These are phyloP conservation scores for Fusarium mexicanum DNA, from an alignment of 2,329 filamentous ascomycete genomes.

Conservation along the genomic window DNA sequence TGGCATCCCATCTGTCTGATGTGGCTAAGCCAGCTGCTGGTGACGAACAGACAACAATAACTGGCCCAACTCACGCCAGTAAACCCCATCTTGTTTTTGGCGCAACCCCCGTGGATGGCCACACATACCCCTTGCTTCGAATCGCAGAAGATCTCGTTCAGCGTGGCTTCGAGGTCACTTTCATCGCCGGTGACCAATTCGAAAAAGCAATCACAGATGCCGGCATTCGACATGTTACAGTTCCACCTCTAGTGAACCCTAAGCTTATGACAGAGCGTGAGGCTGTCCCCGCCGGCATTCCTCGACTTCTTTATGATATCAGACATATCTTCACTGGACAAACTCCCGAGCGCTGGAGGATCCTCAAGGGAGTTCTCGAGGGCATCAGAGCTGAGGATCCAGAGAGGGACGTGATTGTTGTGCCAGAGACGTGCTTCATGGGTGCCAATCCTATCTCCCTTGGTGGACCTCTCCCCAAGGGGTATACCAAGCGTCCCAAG, in stretches of 20 bases:
- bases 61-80: not conserved
- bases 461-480: slow-evolving; percentile 52
- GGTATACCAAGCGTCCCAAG: slow-evolving; percentile 48
- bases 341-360: slow-evolving; percentile 47
- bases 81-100: slow-evolving; percentile 47
- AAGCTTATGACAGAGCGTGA: slow-evolving; percentile 33
- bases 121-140: slow-evolving; percentile 44
- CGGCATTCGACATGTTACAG: slow-evolving; percentile 50
- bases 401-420: slow-evolving; percentile 52
- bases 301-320: slow-evolving; percentile 47
- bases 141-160: slow-evolving; percentile 51
- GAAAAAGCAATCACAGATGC: slow-evolving; percentile 47
- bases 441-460: slow-evolving; percentile 51
- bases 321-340: slow-evolving; percentile 33
- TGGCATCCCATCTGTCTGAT: not conserved
- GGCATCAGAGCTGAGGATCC: slow-evolving; percentile 46
- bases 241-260: slow-evolving; percentile 10
- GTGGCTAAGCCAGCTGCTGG: slow-evolving; percentile 2
- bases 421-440: slow-evolving; percentile 54
- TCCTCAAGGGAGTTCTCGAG: slow-evolving; percentile 50
- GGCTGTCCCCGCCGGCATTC: slow-evolving; percentile 31
- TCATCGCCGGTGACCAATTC: slow-evolving; percentile 52
- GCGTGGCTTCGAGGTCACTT: slow-evolving; percentile 54
- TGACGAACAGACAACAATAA: slow-evolving; percentile 3
- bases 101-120: slow-evolving; percentile 44